Percentiles rank a stretch among this genome's conserved stretches.
phyloP scores from a whole-genome alignment of 257 asterid genomes.

The Solanum gandarillasii region DNA sequence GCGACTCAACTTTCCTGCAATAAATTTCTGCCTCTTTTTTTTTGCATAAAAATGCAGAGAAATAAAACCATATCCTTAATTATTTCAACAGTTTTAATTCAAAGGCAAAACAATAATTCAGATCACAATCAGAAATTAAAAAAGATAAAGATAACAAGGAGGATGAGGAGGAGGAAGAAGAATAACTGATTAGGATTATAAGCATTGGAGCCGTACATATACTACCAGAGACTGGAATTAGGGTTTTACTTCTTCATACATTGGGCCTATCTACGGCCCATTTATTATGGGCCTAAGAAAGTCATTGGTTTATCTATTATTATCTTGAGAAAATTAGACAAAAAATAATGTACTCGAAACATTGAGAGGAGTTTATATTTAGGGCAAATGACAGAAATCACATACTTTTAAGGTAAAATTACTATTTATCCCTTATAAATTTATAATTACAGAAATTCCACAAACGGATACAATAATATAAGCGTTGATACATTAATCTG shows the following conservation, averaged over 20 bases:
- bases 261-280: background rate
- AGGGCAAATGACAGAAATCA: too few relatives aligned
- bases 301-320: background rate
- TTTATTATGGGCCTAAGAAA: background rate
- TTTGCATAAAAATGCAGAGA: background rate
- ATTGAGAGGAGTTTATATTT: too few relatives aligned
- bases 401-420: too few relatives aligned
- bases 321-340: background rate
- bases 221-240: background rate
- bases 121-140: background rate
- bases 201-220: background rate
- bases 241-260: background rate
- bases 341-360: too few relatives aligned
- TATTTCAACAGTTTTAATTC: background rate
- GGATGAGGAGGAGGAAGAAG: background rate
- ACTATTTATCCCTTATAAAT: too few relatives aligned
- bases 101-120: background rate
- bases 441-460: too few relatives aligned
- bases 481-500: too few relatives aligned
- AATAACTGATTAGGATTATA: background rate
- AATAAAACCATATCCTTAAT: background rate
- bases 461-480: too few relatives aligned
- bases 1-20: constrained; percentile 78
- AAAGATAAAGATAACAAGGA: background rate
- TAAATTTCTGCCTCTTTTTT: constrained; percentile 16